Percentiles rank a stretch among this genome's conserved stretches.
Conservation (phyloP, 1,139 yeast species). For the Scheffersomyces segobiensis region DNA sequence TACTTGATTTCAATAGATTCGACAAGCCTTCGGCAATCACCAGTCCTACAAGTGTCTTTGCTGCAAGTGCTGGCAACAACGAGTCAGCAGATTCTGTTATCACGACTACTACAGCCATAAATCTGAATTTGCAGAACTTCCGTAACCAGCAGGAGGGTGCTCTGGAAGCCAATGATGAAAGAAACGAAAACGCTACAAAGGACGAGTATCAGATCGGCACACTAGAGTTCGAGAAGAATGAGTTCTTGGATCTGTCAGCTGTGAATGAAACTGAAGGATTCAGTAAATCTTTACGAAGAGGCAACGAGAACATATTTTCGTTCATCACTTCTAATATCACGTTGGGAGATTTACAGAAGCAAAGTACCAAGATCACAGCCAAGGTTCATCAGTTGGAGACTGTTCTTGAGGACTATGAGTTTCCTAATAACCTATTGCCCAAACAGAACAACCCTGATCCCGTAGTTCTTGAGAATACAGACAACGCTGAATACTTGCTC, state of each 20-base stretch:
- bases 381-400: slow-evolving; percentile 37
- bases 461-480: not conserved
- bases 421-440: slow-evolving; percentile 32
- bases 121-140: not conserved
- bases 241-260: slow-evolving; percentile 46
- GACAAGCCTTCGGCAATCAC: not conserved
- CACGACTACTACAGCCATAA: slow-evolving; percentile 4
- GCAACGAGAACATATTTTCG: slow-evolving; percentile 46
- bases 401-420: slow-evolving; percentile 39
- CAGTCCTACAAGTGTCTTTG: slow-evolving; percentile 6
- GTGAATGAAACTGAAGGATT: slow-evolving; percentile 53
- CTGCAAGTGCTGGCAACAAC: slow-evolving; percentile 8
- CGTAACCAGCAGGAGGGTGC: not conserved
- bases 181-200: slow-evolving; percentile 21
- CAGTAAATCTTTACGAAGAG: slow-evolving; percentile 47
- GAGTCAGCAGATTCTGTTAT: slow-evolving; percentile 10
- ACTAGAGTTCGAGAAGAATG: slow-evolving; percentile 54
- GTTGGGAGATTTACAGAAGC: slow-evolving; percentile 48
- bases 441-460: not conserved
- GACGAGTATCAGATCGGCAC: slow-evolving; percentile 49
- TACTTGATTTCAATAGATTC: slow-evolving; percentile 29
- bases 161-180: slow-evolving; percentile 7
- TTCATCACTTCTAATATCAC: slow-evolving; percentile 49
- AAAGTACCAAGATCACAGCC: slow-evolving; percentile 39
- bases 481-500: slow-evolving; percentile 2